Evolutionary conservation across 1,284 basidiomycete species (phyloP).

Genomic region (Meira nashicola): DNA sequence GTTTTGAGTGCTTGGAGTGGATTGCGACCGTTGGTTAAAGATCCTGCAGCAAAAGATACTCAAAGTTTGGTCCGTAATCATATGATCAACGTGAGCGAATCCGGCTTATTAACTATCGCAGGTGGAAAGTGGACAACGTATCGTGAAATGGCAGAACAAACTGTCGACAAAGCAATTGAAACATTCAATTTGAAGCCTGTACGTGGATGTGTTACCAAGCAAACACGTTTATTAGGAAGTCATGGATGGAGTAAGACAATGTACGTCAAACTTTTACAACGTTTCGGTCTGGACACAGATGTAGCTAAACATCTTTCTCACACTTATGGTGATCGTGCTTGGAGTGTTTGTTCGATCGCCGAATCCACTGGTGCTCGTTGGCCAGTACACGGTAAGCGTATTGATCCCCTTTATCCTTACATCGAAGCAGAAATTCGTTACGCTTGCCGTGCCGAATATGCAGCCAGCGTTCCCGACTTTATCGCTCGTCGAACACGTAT

Average conservation of each 20-base stretch:
- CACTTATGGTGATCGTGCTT: slow-evolving; percentile 91
- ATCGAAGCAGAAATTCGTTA: slow-evolving; percentile 92
- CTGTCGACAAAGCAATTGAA: slow-evolving; percentile 80
- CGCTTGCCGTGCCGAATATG: slow-evolving; percentile 84
- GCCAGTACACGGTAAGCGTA: slow-evolving; percentile 78
- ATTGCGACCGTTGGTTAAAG: slow-evolving; percentile 79
- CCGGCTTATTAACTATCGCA: slow-evolving; percentile 85
- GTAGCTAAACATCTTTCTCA: slow-evolving; percentile 90
- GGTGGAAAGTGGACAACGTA: slow-evolving; percentile 99
- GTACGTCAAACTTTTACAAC: slow-evolving; percentile 94
- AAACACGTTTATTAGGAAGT: slow-evolving; percentile 79
- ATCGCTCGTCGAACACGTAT: slow-evolving; percentile 84
- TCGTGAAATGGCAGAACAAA: slow-evolving; percentile 87
- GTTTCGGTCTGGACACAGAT: slow-evolving; percentile 74
- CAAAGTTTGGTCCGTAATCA: slow-evolving; percentile 89
- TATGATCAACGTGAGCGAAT: slow-evolving; percentile 77
- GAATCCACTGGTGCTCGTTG: slow-evolving; percentile 72
- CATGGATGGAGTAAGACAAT: slow-evolving; percentile 92
- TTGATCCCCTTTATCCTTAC: slow-evolving; percentile 75
- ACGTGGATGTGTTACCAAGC: slow-evolving; percentile 68
- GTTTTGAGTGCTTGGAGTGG: slow-evolving; percentile 95
- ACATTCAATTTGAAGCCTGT: slow-evolving; percentile 66
- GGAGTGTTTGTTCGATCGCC: slow-evolving; percentile 82
- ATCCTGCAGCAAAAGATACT: slow-evolving; percentile 74
- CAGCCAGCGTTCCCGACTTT: slow-evolving; percentile 82